Evolutionary conservation across 176 grass and related monocot species (phyloP).

Genomic region (Puya raimondii): DNA sequence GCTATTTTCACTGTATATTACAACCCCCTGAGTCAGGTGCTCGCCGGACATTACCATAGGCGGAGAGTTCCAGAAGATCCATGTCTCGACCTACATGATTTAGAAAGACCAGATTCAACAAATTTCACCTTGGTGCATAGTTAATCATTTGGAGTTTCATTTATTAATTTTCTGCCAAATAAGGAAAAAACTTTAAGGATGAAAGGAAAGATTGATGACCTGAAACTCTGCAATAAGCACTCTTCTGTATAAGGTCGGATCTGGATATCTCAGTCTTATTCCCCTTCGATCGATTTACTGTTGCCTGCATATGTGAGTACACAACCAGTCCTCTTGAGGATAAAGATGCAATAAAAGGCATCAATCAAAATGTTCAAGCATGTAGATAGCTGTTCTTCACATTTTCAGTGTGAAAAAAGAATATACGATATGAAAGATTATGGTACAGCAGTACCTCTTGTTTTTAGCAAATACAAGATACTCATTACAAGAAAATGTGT

Average conservation of each 20-base stretch:
- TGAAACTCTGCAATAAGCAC: constrained; percentile 89
- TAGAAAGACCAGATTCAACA: constrained; percentile 3
- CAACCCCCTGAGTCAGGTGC: constrained; percentile 74
- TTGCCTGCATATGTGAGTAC: constrained; percentile 45
- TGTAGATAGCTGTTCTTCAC: too few species aligned
- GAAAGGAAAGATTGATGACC: constrained; percentile 27
- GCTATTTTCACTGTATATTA: constrained; percentile 74
- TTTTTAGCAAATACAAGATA: too few species aligned
- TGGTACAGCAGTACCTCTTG: too few species aligned
- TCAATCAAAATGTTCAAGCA: too few species aligned
- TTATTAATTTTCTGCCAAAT: not conserved
- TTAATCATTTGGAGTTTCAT: not conserved
- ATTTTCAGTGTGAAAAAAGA: too few species aligned
- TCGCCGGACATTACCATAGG: constrained; percentile 72
- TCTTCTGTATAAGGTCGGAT: constrained; percentile 86
- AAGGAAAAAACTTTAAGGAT: not conserved
- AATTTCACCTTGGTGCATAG: not conserved
- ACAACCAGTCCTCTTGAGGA: not conserved
- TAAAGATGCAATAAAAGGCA: not conserved
- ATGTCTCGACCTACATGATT: constrained; percentile 60
- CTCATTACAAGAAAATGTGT: too few species aligned
- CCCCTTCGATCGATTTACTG: constrained; percentile 86
- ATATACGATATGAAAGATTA: too few species aligned
- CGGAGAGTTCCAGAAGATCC: constrained; percentile 93
- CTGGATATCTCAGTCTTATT: constrained; percentile 87